Conservation (phyloP, 2,329 filamentous ascomycete species). For the Fusarium begoniae region DNA sequence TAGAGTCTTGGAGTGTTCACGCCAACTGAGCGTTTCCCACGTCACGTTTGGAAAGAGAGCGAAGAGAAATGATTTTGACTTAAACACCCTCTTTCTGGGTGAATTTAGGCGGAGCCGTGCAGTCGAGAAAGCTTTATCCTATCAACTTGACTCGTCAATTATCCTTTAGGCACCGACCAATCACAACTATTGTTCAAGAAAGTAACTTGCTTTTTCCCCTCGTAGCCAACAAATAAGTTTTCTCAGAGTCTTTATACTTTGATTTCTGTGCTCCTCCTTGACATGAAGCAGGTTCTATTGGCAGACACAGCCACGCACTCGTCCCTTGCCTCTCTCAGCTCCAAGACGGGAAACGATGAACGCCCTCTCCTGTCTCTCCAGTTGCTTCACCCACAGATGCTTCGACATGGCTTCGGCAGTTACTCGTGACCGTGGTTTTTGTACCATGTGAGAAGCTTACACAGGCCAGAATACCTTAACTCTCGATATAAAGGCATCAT, state of each 20-base stretch:
- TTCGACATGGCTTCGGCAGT: accelerated
- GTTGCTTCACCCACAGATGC: accelerated
- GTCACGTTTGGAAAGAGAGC: not conserved
- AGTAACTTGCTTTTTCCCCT: not conserved
- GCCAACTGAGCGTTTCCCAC: not conserved
- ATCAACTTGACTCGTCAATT: not conserved
- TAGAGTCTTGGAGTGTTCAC: not conserved
- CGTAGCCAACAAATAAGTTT: too few relatives aligned
- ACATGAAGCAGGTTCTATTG: accelerated
- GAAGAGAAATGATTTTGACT: not conserved
- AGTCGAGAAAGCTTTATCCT: too few relatives aligned
- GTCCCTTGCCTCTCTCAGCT: not conserved
- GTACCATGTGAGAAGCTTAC: not conserved
- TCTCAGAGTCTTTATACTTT: accelerated
- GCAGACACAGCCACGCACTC: too few relatives aligned
- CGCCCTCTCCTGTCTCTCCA: not conserved
- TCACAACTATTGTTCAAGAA: not conserved
- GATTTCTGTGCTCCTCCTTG: accelerated
- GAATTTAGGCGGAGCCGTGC: not conserved
- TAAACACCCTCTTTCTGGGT: accelerated
- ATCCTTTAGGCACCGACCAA: not conserved
- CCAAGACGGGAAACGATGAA: too few relatives aligned
- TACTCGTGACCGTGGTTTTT: accelerated
- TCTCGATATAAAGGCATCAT: not conserved
- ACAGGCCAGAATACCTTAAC: not conserved